These are phyloP conservation scores for Pseudohalonectria lignicola DNA, from an alignment of 2,329 filamentous ascomycete genomes.

Conservation along the genomic window DNA sequence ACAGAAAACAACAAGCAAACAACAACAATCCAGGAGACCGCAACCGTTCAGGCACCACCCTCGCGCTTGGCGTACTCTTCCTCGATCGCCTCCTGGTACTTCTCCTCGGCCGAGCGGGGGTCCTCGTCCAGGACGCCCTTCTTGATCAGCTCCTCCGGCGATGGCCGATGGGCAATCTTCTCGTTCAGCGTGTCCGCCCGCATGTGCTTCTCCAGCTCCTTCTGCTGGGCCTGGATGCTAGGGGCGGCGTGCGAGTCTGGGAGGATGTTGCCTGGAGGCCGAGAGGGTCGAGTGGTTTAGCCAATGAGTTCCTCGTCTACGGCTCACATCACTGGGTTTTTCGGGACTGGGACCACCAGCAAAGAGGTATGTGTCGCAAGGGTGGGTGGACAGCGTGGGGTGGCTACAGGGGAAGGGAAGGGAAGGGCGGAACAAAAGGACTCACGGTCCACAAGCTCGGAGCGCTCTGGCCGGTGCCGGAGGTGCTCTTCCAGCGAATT, in stretches of 20 bases:
- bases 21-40: too few relatives aligned
- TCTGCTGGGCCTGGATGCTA: constrained; percentile 67
- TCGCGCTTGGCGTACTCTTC: constrained; percentile 52
- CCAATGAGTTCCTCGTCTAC: too few relatives aligned
- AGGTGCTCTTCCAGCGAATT: constrained; percentile 67
- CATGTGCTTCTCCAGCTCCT: constrained; percentile 82
- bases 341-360: background rate
- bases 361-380: too few relatives aligned
- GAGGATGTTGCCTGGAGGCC: constrained; percentile 66
- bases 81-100: constrained; percentile 51
- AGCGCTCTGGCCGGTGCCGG: constrained; percentile 61
- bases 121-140: constrained; percentile 69
- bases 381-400: too few relatives aligned
- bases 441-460: constrained; percentile 71
- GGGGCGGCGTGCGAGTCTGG: constrained; percentile 69
- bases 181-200: constrained; percentile 77
- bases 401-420: too few relatives aligned
- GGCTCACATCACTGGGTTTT: background rate
- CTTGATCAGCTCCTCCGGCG: constrained; percentile 64
- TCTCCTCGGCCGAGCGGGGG: constrained; percentile 44
- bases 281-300: too few relatives aligned
- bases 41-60: constrained; percentile 37
- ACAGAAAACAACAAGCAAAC: background rate
- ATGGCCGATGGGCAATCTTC: constrained; percentile 68
- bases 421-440: too few relatives aligned